These are phyloP conservation scores for Casuarina cunninghamiana DNA, from an alignment of 306 rosid genomes.

Conservation along the genomic window DNA sequence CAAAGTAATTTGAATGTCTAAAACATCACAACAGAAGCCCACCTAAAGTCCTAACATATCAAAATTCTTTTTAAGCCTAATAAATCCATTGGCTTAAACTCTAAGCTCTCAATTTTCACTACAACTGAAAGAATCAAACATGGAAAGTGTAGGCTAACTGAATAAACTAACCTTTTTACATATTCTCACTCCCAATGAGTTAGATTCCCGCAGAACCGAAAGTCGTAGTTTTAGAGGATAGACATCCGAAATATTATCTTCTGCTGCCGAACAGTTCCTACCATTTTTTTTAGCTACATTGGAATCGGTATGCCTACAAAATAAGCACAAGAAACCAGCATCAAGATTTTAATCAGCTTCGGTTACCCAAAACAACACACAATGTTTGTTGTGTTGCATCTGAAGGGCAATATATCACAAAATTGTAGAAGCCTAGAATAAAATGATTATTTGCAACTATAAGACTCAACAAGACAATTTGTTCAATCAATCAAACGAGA, in stretches of 20 bases:
- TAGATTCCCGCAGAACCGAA: conserved; percentile 68
- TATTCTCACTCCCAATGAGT: conserved; percentile 78
- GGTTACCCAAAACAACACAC: not conserved
- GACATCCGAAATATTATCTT: conserved; percentile 78
- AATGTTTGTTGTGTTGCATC: conserved; percentile 3
- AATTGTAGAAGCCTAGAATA: not conserved
- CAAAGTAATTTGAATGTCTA: not conserved
- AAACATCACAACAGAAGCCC: not conserved
- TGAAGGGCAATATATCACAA: not conserved
- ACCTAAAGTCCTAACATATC: not conserved
- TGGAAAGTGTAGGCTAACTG: conserved; percentile 7
- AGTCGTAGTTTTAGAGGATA: conserved; percentile 94
- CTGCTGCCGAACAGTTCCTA: conserved; percentile 68
- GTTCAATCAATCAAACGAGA: not conserved
- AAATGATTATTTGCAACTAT: not conserved
- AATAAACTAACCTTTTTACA: conserved; percentile 74
- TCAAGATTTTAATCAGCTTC: conserved; percentile 28
- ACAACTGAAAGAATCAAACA: not conserved
- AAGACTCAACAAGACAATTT: not conserved
- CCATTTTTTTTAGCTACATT: conserved; percentile 62
- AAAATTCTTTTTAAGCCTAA: not conserved
- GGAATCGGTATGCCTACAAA: conserved; percentile 79
- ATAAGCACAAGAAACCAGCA: conserved; percentile 27
- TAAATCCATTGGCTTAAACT: not conserved
- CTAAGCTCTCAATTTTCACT: not conserved